phyloP scores from a whole-genome alignment of 2,329 filamentous ascomycete genomes.

The Microsporum ferrugineum region DNA sequence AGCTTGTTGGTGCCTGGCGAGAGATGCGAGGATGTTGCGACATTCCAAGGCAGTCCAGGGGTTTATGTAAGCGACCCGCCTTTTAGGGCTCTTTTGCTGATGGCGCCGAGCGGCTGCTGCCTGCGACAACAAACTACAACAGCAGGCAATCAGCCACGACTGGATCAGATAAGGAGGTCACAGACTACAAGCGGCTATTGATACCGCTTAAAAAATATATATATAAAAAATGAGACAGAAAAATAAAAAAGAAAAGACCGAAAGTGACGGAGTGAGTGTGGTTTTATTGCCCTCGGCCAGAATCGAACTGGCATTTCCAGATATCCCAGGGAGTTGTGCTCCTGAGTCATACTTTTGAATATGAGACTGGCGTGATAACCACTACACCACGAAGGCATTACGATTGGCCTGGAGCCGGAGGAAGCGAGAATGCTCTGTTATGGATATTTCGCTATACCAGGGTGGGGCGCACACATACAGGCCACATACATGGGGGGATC shows the following conservation, averaged over 20 bases:
- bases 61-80: not conserved
- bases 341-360: not conserved
- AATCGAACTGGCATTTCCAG: slow-evolving; percentile 4
- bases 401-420: not conserved
- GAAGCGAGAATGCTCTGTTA: not conserved
- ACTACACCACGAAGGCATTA: slow-evolving; percentile 3
- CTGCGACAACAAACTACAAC: not conserved
- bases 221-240: not conserved
- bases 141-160: not conserved
- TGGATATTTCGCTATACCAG: not conserved
- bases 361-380: slow-evolving; percentile 5
- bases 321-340: not conserved
- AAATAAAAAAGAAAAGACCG: not conserved
- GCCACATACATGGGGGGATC: not conserved
- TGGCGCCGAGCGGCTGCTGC: not conserved
- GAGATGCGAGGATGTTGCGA: not conserved
- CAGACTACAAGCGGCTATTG: not conserved
- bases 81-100: not conserved
- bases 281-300: not conserved
- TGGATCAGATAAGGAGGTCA: not conserved
- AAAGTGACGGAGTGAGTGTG: not conserved
- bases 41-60: not conserved
- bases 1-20: not conserved
- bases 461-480: not conserved
- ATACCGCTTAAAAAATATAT: not conserved